These are phyloP conservation scores for Cystobasidium ongulense DNA, from an alignment of 768 basidiomycete genomes.

Conservation along the genomic window DNA sequence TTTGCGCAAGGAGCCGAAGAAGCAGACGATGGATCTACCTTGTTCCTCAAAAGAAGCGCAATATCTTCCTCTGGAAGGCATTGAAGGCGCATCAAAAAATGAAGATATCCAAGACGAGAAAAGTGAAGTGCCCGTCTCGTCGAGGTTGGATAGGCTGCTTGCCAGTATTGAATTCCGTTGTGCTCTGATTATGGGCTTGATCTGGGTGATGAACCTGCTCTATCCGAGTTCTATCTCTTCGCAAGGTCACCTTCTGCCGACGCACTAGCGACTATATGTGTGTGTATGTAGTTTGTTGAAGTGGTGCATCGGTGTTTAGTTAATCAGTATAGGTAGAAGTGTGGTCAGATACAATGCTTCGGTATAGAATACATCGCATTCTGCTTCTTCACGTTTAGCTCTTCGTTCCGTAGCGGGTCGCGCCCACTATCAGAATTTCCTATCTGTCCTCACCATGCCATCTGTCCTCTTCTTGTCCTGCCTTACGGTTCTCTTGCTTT, in stretches of 20 bases:
- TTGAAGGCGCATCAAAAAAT: not conserved
- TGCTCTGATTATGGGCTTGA: conserved; percentile 10
- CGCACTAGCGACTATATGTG: not conserved
- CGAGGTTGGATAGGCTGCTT: not conserved
- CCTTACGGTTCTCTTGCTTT: no score
- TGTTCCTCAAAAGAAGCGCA: not conserved
- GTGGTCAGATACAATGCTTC: no score
- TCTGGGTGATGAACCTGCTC: conserved; percentile 27
- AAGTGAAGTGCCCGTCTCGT: not conserved
- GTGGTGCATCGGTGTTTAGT: no score
- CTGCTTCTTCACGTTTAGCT: no score
- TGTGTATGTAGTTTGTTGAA: not conserved
- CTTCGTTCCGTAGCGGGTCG: no score
- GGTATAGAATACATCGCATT: no score
- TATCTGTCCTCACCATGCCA: no score
- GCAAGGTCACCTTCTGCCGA: conserved; percentile 25
- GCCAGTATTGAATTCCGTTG: not conserved
- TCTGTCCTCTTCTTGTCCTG: no score
- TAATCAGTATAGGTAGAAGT: no score
- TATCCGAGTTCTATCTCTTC: conserved; percentile 9
- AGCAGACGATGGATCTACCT: not conserved
- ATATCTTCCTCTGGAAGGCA: not conserved
- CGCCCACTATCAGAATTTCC: no score
- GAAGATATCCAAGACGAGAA: not conserved
- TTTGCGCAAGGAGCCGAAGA: conserved; percentile 45